Base-by-base conservation (phyloP, 352 stramenopile genomes). In the Phytophthora tubulina region DNA sequence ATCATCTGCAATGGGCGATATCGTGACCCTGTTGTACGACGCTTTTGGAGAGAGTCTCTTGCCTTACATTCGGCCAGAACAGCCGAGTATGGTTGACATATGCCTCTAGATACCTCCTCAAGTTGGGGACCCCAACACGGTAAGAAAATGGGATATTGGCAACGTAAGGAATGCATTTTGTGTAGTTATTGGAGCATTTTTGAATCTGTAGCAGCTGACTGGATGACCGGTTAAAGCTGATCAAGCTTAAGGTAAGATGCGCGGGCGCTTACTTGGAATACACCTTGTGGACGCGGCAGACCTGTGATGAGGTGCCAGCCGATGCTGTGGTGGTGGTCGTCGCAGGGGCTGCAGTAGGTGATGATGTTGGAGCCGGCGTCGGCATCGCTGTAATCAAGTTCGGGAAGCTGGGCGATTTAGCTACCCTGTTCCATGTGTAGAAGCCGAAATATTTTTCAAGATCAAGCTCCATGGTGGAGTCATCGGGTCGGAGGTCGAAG, bases 401-500 rank as follows among this genome's bases (percentile, higher is more conserved):
- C 1, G 84, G 86, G 67, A 79, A 94, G 48, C 72, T 68, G 3
- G 64, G 21, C 1, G 61, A 61, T 63, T 94, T 94, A 17, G n/a
- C 35, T 4, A 62, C 17, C 41, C 76, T 75, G 27, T 79, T 30
- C 41, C 63, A 82, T 7, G 79, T 93, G 73, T 79, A 93, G 48
- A 93, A 94, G 8, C 86, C 86, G 67, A 96, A 95, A 61, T 91
- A 88, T 46, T 50, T 84, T 58, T 96, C 87, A 3, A 93, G 72
- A 4, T 90, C 80, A 2, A 77, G 21, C 21, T 9, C 39, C 73
- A 91, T 79, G 13, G 81, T 84, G 13, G 44, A 78, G 72, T 93
- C 87, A 48, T 83, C 71, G 1, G 75, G 74, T 17, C 71, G 53
- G 21, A 83, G 85, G 45, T 95, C 86, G 48, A 93, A 96, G 54